Evolutionary conservation across 495 filamentous ascomycete genomes (phyloP), one percentile per base, ranked within the genome.

Genomic region (Glarea lozoyensis): DNA sequence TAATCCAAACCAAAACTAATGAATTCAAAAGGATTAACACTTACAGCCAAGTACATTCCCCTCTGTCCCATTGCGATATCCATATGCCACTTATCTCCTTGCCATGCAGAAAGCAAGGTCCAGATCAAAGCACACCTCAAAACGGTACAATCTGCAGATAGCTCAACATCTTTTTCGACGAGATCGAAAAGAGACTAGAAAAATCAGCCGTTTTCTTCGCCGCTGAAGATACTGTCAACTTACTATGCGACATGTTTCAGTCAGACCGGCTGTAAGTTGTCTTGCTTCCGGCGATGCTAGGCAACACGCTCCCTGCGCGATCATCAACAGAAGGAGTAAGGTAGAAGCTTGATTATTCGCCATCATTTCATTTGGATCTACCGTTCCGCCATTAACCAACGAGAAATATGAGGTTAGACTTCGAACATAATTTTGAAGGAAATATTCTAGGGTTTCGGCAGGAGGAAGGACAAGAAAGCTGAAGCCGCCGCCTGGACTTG

Each of bases 1-100:
- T 29, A 29, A 15, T n/a, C n/a, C n/a, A n/a, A n/a, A n/a, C n/a
- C n/a, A 24, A 27, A 27, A 17, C 10, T 35, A 21, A 20, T 10
- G 24, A 37, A 3, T 1, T 42, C 18, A 25, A 18, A 35, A 39
- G 34, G 12, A 22, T 37, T 32, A 42, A n/a, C n/a, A 50, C 68
- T 63, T 57, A 80, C 76, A 45, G 73, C 68, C 39, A 78, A 69
- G 49, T 82, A 82, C 75, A 81, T 79, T 32, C 70, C 73, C 21
- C 75, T 68, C 53, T 82, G 78, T n/a, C 78, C 78, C 73, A 78
- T 79, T 19, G 75, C 72, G 36, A 80, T 80, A 47, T 81, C 76
- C 76, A 82, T 82, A 34, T 78, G 76, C 76, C 76, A 80, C 53
- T 79, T 80, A 54, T 82, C 78, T 35, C 78, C 77, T 51, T 76